phyloP scores from a whole-genome alignment of 2,329 filamentous ascomycete species.

The Colletotrichum filicis region DNA sequence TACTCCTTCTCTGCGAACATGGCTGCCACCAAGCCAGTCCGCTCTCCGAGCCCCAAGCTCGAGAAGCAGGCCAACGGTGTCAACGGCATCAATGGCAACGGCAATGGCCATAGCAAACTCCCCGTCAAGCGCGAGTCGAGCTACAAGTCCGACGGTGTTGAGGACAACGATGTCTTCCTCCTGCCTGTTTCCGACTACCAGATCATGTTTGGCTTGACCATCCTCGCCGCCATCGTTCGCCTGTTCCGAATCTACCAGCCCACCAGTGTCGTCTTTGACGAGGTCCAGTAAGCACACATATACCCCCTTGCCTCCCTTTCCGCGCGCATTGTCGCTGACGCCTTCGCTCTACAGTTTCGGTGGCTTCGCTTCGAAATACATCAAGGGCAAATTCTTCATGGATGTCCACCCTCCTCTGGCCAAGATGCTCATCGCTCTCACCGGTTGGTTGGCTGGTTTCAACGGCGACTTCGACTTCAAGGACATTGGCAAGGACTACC shows the following conservation, averaged over 20 bases:
- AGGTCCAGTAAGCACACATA: conserved; percentile 84
- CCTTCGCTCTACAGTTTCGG: conserved; percentile 75
- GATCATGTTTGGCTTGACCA: conserved; percentile 76
- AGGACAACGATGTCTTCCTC: conserved; percentile 91
- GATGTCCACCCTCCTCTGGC: conserved; percentile 98
- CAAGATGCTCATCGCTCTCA: conserved; percentile 95
- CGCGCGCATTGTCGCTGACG: conserved; percentile 1
- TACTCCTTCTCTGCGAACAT: neutral
- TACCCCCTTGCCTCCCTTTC: neutral
- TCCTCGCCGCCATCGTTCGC: conserved; percentile 82
- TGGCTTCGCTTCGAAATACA: conserved; percentile 98
- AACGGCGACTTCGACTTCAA: conserved; percentile 98
- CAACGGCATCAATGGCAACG: conserved; percentile 12
- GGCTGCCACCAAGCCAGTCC: conserved; percentile 27
- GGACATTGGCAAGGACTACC: conserved; percentile 98
- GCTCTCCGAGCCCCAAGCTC: conserved; percentile 30
- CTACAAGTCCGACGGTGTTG: conserved; percentile 82
- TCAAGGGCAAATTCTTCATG: conserved; percentile 99
- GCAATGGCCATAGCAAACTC: conserved; percentile 36
- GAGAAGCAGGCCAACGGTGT: conserved; percentile 43
- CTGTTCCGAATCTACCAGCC: conserved; percentile 97
- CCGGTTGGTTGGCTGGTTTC: conserved; percentile 94
- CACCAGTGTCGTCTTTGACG: conserved; percentile 96
- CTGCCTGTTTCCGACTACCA: conserved; percentile 88
- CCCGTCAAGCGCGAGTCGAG: conserved; percentile 54